phyloP scores from a whole-genome alignment of 176 grass and related monocot genomes.

The Musa acuminata region DNA sequence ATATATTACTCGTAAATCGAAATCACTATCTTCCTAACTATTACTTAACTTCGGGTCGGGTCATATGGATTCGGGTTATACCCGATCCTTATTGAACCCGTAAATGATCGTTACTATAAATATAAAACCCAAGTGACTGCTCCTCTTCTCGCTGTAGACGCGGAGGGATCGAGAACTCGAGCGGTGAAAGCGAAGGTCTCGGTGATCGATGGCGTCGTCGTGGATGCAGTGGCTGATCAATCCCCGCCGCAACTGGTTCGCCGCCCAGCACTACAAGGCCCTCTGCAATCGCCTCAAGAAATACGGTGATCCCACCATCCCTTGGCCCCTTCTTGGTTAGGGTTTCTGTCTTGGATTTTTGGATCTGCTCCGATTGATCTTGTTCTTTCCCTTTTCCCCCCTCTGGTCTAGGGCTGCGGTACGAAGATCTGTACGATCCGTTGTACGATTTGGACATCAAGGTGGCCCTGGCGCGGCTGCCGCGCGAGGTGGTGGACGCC shows the following conservation, averaged over 20 bases:
- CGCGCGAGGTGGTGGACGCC: constrained; percentile 76
- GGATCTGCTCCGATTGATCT: background rate
- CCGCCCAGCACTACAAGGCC: constrained; percentile 57
- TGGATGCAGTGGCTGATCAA: constrained; percentile 59
- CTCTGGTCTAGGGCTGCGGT: constrained; percentile 51
- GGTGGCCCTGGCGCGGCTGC: constrained; percentile 78
- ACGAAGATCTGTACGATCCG: constrained; percentile 88
- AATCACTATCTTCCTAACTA: too few species aligned
- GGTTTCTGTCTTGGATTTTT: background rate
- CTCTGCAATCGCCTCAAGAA: constrained; percentile 68
- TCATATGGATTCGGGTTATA: too few species aligned
- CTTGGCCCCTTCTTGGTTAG: background rate
- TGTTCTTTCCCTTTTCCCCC: background rate
- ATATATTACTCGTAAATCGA: too few species aligned
- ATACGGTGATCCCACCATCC: constrained; percentile 37
- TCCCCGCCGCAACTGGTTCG: constrained; percentile 71
- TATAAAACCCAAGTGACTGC: too few species aligned
- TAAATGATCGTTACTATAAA: too few species aligned
- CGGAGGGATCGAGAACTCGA: too few species aligned
- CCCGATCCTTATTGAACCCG: too few species aligned
- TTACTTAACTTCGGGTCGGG: too few species aligned
- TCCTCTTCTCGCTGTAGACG: too few species aligned
- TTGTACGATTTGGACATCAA: constrained; percentile 80
- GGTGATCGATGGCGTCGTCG: constrained; percentile 21
- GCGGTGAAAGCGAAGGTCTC: background rate